Percentiles rank a stretch among this genome's conserved stretches.
These are phyloP conservation scores for Neurospora pannonica DNA, from an alignment of 495 filamentous ascomycete genomes.

Conservation along the genomic window DNA sequence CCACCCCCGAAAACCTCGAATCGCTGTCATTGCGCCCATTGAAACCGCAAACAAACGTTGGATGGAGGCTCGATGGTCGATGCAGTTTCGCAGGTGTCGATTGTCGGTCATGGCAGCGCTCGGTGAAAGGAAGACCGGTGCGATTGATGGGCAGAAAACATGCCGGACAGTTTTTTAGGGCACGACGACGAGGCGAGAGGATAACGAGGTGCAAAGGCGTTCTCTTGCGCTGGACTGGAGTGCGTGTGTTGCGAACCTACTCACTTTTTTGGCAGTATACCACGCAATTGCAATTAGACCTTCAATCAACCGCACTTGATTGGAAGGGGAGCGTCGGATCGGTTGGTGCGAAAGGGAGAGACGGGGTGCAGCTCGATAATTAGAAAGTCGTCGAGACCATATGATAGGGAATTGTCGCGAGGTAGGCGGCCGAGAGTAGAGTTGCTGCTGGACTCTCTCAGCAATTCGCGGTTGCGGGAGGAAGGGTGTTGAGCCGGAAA, in stretches of 20 bases:
- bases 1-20: background rate
- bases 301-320: background rate
- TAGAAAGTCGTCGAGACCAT: background rate
- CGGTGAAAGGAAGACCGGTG: background rate
- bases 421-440: background rate
- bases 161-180: background rate
- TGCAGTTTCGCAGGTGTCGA: background rate
- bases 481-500: background rate
- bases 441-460: background rate
- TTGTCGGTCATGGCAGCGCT: background rate
- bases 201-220: background rate
- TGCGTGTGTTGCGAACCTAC: background rate
- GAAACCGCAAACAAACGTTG: background rate
- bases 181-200: background rate
- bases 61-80: background rate
- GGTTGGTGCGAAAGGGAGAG: background rate
- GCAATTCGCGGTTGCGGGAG: background rate
- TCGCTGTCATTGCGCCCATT: background rate
- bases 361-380: background rate
- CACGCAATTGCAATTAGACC: background rate
- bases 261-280: background rate
- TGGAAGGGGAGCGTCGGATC: background rate
- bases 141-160: background rate
- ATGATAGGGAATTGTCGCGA: background rate
- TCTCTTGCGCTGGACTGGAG: background rate